Conservation (phyloP, 306 rosid species). For the Hippophae gyantsensis region DNA sequence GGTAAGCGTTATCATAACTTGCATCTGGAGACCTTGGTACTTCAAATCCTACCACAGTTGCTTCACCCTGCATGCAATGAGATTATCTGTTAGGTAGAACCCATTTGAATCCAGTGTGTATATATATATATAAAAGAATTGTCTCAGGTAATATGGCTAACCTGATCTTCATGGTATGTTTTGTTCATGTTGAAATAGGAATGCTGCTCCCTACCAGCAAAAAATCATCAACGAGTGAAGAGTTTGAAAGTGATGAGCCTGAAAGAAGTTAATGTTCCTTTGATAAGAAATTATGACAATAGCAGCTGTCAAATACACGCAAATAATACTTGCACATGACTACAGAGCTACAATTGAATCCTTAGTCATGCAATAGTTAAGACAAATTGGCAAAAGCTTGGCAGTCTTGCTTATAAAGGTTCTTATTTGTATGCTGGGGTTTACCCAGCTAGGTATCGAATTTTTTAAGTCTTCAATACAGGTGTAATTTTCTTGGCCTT, state of each 20-base stretch:
- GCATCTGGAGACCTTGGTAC: slow-evolving; percentile 79
- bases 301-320: background rate
- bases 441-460: too few relatives aligned
- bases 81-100: slow-evolving; percentile 11
- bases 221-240: slow-evolving; percentile 35
- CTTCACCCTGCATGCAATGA: slow-evolving; percentile 53
- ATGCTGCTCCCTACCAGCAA: slow-evolving; percentile 19
- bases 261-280: slow-evolving; percentile 26
- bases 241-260: slow-evolving; percentile 32
- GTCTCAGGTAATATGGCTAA: slow-evolving; percentile 29
- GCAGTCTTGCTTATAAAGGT: too few relatives aligned
- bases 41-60: slow-evolving; percentile 74
- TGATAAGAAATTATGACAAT: slow-evolving; percentile 13
- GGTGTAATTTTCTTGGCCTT: too few relatives aligned
- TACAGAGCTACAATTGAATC: background rate
- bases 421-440: too few relatives aligned
- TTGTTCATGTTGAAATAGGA: slow-evolving; percentile 54
- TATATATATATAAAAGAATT: slow-evolving; percentile 7
- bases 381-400: too few relatives aligned
- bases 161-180: slow-evolving; percentile 46
- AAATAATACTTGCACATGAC: background rate
- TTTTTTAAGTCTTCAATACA: too few relatives aligned
- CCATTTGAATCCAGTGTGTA: slow-evolving; percentile 7
- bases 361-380: background rate
- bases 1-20: slow-evolving; percentile 58